Base-by-base conservation (phyloP, 2,329 filamentous ascomycete genomes). In the Phialemoniopsis sp. region DNA sequence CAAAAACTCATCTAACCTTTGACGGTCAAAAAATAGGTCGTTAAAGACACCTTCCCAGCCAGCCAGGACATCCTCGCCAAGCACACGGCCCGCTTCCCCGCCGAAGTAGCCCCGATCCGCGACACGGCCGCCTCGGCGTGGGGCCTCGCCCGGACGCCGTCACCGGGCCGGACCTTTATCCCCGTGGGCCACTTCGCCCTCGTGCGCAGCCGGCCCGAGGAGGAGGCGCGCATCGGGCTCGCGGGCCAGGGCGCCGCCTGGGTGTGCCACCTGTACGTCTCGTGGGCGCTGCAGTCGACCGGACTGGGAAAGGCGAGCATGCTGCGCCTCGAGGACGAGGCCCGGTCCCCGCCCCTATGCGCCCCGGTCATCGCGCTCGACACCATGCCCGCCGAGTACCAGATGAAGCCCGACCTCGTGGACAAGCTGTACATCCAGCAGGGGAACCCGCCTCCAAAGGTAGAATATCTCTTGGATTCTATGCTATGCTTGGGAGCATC, bases 121-220 rank as follows among this genome's bases (percentile, higher is more conserved):
- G 64, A 68, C 44, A 60, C 59, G 5, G 57, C 62, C 32, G 36
- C 44, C 12, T 45, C 49, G 19, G 19, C 60, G 32, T 52, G 52
- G 32, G 51, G 51, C 7, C 39, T 49, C 2, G 43, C 46, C 34
- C 46, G 59, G 15, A 48, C 51, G 14, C 57, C 62, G 18, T 61
- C 59, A n/a, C 21, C 21, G 21, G 41, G 41, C 13, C 40, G 37
- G n/a, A 32, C 41, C 29, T 67, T 66, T 45, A 41, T 53, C 4
- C 63, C 66, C 28, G 52, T 67, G 33, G 64, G 66, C 13, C 65
- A 68, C 49, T 53, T 65, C 14, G 61, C 57, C 13, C 49, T 68
- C 13, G 60, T 63, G 29, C 35, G 51, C 28, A 53, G 56, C 16
- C 50, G 55, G 4, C 49, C 56, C 4, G 49, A 56, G n/a, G 55